Evolutionary conservation across 2,329 filamentous ascomycete species (phyloP), one percentile per base, ranked within the genome.

Genomic region (Ampelomyces quisqualis): DNA sequence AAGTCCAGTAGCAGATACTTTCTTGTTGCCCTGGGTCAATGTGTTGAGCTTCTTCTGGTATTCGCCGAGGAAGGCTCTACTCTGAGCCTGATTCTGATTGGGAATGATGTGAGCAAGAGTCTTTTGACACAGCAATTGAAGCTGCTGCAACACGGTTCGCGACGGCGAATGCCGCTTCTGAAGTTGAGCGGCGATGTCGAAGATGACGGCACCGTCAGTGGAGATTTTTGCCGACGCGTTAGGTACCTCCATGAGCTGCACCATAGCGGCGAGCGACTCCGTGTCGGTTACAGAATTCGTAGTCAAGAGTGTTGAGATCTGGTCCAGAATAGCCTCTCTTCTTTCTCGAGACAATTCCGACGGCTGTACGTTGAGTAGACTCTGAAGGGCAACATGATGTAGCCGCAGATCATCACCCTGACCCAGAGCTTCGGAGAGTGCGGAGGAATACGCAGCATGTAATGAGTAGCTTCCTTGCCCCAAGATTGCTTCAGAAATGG

Each of bases 181-280:
- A 15, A 67, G 27, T 9, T 49, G 45, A n/a, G 60, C 47, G 1
- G 60, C 57, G 8, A 66, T 48, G n/a, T 58, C 42, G 35, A 65
- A 67, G 11, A 65, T 34, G 1, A 50, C 24, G 3, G 35, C 35
- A 8, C 53, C 53, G 13, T 65, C 49, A 4, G 53, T 58, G 4
- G 59, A 62, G 1, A 69, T 38, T 19, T 60, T 65, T 8, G 66
- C 60, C 5, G 58, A 68, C 10, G 66, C 59, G 39, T 70, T 70
- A 2, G 67, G 58, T 5, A 59, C 45, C 20, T 60, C 49, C 58
- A 68, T 67, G 7, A 70, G 47, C 34, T 58, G 56, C 6, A 47
- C 50, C 49, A 66, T 55, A 24, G 64, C 51, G 28, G 56, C 59
- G 3, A 67, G 43, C 10, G 60, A 15, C 2, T 32, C 32, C 4